Evolutionary conservation across 2,329 filamentous ascomycete species (phyloP), one percentile per base, ranked within the genome.

Genomic region (Tolypocladium inflatum): DNA sequence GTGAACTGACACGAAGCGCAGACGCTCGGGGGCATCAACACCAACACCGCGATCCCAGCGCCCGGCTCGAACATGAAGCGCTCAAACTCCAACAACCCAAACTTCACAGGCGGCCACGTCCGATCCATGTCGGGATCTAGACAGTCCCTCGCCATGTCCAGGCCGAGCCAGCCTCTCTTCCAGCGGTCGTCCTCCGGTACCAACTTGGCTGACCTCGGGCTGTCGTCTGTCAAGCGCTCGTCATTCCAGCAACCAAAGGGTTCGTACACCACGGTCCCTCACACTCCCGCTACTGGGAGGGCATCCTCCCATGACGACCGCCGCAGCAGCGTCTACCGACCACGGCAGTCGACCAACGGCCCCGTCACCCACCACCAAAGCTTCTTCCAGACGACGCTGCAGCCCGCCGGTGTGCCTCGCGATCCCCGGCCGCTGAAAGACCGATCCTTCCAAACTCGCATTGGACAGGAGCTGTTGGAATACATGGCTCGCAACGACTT

Each of bases 401-500:
- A 88, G 59, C 83, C 89, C 4, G 91, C 91, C 1, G 90, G 90
- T 59, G 87, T 93, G 2, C 90, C 91, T 1, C 83, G 86, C 61
- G 95, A 99, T 68, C 93, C 94, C 1, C 84, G 95, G 58, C 89
- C 92, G 17, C 77, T 97, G 56, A 89, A 87, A 68, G 91, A 97
- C 68, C 81, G 89, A 42, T 81, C 82, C 26, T 96, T 89, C 65
- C 90, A 95, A 69, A 81, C 85, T 37, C 85, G 87, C 58, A 92
- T 99, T 72, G 90, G 88, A 9, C 89, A 94, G 65, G 92, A 99
- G 67, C 75, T 99, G 57, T 77, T 96, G 63, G 94, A 99, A 64
- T 99, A 96, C 70, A 81, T 99, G 69, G 87, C 90, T 0, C 87
- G 92, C 58, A 88, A 97, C 72, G 96, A 97, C 69, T 99, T 97